Base-by-base conservation (phyloP, 2,329 filamentous ascomycete genomes). In the Fusarium sp. region DNA sequence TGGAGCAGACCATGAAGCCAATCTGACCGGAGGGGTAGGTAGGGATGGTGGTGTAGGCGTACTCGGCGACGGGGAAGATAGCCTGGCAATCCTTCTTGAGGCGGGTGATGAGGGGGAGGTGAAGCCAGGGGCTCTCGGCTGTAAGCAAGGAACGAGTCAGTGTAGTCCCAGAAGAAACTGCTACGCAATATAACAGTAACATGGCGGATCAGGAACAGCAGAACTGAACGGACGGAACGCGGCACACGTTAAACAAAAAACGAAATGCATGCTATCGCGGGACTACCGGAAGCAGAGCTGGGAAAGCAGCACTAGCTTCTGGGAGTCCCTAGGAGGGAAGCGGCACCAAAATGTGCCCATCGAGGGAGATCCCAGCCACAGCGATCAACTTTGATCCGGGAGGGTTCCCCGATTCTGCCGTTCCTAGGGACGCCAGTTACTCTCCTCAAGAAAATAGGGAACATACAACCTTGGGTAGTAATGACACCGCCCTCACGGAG, bases 401-500 rank as follows among this genome's bases (percentile, higher is more conserved):
- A 68, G 60, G 73, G 50, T 58, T 71, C 68, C 70, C 70, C 68
- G 74, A 78, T 62, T 71, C 74, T 75, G 76, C 78, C 78, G 74
- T 73, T 78, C 79, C 80, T 77, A 78, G 78, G 76, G 80, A 81
- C 78, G 63, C 76, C 80, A 76, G 76, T 65, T 71, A 81, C 82
- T 81, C 80, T 81, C 80, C 80, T 71, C 75, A 80, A 81, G 78
- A 83, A 82, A 89, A 87, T 90, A 89, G 91, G 92, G 91, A 88
- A 94, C 94, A 90, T 94, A 97, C 94, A 97, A 99, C 96, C 96
- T 98, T 99, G 96, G 82, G 96, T 99, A 85, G 94, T 95, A 86
- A 99, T 98, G 81, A 99, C 94, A 87, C 96, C 96, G 85, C 95
- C 95, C 80, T 97, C 94, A 76, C 93, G 91, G 78, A 98, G 91